phyloP scores from a whole-genome alignment of 78 protist genomes.

The Salpingoeca rosetta region DNA sequence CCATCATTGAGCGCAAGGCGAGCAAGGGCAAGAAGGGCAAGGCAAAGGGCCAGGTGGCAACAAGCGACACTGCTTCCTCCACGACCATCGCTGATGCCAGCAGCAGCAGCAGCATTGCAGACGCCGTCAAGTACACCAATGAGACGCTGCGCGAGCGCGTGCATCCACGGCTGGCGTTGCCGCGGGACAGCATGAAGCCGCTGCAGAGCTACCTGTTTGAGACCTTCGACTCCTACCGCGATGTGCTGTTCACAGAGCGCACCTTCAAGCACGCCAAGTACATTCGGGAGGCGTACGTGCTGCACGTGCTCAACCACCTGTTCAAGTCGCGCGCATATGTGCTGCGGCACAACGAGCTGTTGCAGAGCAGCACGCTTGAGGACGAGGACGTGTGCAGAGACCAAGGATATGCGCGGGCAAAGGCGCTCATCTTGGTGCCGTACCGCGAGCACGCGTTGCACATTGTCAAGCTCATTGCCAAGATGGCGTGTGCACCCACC shows the following conservation, averaged over 20 bases:
- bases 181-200: too few relatives aligned
- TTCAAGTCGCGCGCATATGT: neutral
- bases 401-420: neutral
- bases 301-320: neutral
- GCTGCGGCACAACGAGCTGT: neutral
- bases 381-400: neutral
- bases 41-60: too few relatives aligned
- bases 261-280: neutral
- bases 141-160: too few relatives aligned
- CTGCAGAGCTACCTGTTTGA: neutral
- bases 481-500: neutral
- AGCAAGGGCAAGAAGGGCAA: too few relatives aligned
- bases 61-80: too few relatives aligned
- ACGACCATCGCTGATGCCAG: too few relatives aligned
- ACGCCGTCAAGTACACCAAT: too few relatives aligned
- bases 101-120: too few relatives aligned
- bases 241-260: neutral
- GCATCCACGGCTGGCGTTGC: too few relatives aligned
- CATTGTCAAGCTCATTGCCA: neutral
- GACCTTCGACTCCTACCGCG: neutral
- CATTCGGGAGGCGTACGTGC: neutral
- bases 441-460: neutral
- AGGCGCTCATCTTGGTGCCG: neutral
- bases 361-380: neutral
- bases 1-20: too few relatives aligned